Evolutionary conservation across 257 asterid genomes (phyloP).

Genomic region (Agastache rugosa): DNA sequence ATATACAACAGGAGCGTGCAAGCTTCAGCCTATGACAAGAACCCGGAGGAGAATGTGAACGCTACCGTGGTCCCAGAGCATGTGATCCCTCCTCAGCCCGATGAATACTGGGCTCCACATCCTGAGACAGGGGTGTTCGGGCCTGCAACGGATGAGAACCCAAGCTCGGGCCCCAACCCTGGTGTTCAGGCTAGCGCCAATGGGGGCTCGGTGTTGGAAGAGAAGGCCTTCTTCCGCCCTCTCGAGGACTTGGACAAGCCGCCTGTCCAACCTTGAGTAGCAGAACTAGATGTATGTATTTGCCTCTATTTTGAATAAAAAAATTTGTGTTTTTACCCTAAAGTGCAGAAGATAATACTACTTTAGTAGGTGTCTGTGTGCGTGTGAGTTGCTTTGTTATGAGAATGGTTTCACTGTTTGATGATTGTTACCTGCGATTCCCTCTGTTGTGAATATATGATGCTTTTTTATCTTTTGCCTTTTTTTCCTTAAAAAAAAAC

Average conservation of each 20-base stretch:
- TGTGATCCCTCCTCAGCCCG: slow-evolving; percentile 50
- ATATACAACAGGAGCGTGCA: slow-evolving; percentile 65
- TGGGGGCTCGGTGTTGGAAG: slow-evolving; percentile 68
- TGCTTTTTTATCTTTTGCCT: neutral
- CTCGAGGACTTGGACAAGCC: slow-evolving; percentile 85
- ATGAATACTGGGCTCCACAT: slow-evolving; percentile 81
- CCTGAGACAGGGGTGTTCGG: slow-evolving; percentile 89
- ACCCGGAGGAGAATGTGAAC: slow-evolving; percentile 62
- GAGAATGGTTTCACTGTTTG: slow-evolving; percentile 14
- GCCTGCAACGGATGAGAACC: slow-evolving; percentile 53
- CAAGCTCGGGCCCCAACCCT: slow-evolving; percentile 26
- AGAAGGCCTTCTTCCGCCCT: slow-evolving; percentile 83
- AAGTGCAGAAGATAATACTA: slow-evolving; percentile 21
- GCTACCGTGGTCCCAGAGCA: slow-evolving; percentile 68
- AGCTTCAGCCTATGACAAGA: slow-evolving; percentile 77
- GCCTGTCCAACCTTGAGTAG: slow-evolving; percentile 51
- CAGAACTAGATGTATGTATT: slow-evolving; percentile 6
- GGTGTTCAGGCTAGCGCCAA: slow-evolving; percentile 15
- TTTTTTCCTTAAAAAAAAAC: neutral
- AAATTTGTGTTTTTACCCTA: neutral
- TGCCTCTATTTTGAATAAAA: slow-evolving; percentile 29
- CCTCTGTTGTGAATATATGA: slow-evolving; percentile 18
- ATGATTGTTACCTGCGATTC: neutral
- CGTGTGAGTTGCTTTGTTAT: slow-evolving; percentile 15
- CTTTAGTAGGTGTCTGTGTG: neutral